Conservation (phyloP, 23 red algal genomes). For the Gracilaria vermiculophylla region DNA sequence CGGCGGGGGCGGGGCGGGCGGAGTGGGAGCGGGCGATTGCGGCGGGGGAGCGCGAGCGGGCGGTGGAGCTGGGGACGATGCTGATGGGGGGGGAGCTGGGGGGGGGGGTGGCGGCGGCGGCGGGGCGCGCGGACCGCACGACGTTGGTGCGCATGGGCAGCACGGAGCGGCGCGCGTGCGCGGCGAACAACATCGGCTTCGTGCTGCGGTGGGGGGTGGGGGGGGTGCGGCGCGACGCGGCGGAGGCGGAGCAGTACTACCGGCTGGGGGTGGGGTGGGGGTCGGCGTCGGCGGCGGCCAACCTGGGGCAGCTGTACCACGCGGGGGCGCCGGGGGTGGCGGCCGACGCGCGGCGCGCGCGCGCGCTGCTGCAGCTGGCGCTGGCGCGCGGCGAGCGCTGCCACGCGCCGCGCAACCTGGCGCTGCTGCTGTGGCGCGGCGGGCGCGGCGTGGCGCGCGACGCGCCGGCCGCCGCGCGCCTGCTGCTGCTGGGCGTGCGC, state of each 20-base stretch:
- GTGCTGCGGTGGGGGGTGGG: neutral
- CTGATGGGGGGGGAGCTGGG: neutral
- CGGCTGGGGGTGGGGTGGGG: conserved; percentile 46
- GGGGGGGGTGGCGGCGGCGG: neutral
- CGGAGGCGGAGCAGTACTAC: conserved; percentile 33
- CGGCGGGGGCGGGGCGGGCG: neutral
- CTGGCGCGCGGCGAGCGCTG: conserved; percentile 48
- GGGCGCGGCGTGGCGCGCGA: neutral
- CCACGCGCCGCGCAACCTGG: conserved; percentile 49
- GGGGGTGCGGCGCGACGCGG: neutral
- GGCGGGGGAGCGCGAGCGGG: conserved; percentile 37
- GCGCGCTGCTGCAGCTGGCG: conserved; percentile 38
- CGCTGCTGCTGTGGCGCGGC: conserved; percentile 28
- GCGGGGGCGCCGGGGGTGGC: neutral
- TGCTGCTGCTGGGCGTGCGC: neutral
- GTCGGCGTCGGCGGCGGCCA: neutral
- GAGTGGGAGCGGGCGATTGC: conserved; percentile 47
- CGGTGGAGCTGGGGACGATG: conserved; percentile 38
- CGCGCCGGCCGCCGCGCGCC: neutral
- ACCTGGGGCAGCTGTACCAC: neutral
- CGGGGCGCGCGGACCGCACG: conserved; percentile 8
- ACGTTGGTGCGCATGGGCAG: conserved; percentile 38
- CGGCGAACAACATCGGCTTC: conserved; percentile 59
- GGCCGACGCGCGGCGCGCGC: neutral
- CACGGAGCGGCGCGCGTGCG: conserved; percentile 34